These are phyloP conservation scores for Pugionium cornutum DNA, from an alignment of 345 rosid species.

Conservation along the genomic window DNA sequence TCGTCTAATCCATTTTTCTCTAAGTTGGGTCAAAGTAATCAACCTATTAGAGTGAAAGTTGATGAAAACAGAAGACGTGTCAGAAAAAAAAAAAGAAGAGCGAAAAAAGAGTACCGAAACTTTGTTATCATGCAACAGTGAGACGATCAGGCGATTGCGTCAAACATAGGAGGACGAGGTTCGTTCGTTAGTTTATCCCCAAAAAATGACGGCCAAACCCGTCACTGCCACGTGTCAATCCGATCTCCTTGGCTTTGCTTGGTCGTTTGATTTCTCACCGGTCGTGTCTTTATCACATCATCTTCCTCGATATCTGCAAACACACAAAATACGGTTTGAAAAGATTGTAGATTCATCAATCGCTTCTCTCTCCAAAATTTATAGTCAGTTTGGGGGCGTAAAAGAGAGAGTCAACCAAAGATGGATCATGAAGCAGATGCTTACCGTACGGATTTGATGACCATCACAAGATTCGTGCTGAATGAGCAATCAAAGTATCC, in stretches of 20 bases:
- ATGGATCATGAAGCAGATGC: constrained; percentile 96
- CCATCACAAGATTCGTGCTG: constrained; percentile 82
- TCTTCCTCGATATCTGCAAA: constrained; percentile 43
- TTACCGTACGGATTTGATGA: constrained; percentile 91
- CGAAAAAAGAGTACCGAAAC: no score
- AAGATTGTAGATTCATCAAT: no score
- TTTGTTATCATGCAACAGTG: no score
- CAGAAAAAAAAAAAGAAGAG: no score
- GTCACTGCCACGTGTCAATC: constrained; percentile 64
- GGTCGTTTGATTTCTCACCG: no score
- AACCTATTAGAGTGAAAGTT: no score
- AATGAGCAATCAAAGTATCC: constrained; percentile 90
- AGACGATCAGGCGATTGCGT: no score
- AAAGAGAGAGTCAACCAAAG: constrained; percentile 21
- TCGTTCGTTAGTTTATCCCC: constrained; percentile 41
- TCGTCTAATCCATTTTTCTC: no score
- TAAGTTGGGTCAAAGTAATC: no score
- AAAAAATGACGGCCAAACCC: constrained; percentile 45
- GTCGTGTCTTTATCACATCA: constrained; percentile 32
- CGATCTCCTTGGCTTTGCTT: constrained; percentile 6
- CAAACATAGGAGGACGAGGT: constrained; percentile 33
- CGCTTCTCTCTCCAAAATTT: background rate
- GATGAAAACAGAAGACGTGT: no score
- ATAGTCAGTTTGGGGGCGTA: background rate
- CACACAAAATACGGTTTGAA: constrained; percentile 11